These are phyloP conservation scores for Euryodendron excelsum DNA, from an alignment of 148 eudicot species.

Conservation along the genomic window DNA sequence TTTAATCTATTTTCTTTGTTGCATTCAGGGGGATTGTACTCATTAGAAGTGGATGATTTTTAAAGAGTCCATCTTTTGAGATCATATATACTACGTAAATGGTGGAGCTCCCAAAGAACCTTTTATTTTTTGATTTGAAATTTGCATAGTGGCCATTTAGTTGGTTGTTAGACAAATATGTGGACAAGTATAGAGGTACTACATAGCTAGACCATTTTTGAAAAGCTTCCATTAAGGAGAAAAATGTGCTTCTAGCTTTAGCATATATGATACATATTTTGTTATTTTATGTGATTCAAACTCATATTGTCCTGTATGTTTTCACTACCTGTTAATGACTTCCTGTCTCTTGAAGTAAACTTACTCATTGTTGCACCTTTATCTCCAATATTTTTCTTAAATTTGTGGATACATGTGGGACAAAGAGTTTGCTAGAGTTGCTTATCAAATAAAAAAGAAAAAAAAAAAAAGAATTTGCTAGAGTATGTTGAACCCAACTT, in stretches of 20 bases:
- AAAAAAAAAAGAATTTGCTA: too few relatives aligned
- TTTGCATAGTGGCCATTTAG: background rate
- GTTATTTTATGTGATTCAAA: background rate
- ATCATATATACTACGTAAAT: background rate
- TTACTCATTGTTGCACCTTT: background rate
- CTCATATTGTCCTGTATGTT: background rate
- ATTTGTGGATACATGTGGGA: background rate
- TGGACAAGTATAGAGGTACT: background rate
- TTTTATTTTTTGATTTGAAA: background rate
- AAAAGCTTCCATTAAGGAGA: background rate
- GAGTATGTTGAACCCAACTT: background rate
- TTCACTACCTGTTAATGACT: background rate
- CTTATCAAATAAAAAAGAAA: background rate
- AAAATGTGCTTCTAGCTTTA: background rate
- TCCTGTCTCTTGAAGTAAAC: background rate
- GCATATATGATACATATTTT: background rate
- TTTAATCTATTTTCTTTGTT: background rate
- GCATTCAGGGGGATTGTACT: background rate
- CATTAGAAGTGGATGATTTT: background rate
- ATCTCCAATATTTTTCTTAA: background rate
- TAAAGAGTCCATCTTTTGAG: background rate
- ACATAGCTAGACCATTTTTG: background rate
- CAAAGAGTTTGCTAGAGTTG: background rate
- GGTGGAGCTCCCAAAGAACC: background rate
- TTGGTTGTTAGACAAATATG: background rate